phyloP scores from a whole-genome alignment of 768 basidiomycete species.

The Tylopilus subfusipes region DNA sequence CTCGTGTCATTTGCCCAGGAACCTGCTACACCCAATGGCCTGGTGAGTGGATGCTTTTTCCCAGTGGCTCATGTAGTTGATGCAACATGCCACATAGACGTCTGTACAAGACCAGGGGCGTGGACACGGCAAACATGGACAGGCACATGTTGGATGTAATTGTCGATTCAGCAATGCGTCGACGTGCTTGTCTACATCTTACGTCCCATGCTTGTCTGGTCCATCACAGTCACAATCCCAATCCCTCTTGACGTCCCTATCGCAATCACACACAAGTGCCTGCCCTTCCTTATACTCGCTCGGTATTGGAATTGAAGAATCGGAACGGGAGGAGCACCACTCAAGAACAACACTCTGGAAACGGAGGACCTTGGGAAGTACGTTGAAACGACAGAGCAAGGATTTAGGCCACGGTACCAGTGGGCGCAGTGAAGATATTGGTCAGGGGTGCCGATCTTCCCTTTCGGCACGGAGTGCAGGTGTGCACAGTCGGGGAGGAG shows the following conservation, averaged over 20 bases:
- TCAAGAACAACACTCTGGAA: constrained; percentile 20
- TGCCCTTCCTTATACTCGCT: constrained; percentile 20
- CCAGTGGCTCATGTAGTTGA: neutral
- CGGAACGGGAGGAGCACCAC: constrained; percentile 20
- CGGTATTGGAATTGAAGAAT: constrained; percentile 23
- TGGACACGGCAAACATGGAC: neutral
- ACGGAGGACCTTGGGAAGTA: constrained; percentile 10
- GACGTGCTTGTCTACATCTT: constrained; percentile 13
- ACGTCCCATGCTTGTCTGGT: constrained; percentile 18
- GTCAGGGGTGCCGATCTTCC: neutral
- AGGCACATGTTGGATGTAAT: no score
- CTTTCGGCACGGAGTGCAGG: neutral
- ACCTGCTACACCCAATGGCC: neutral
- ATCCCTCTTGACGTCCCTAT: constrained; percentile 9
- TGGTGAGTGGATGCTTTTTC: constrained; percentile 4
- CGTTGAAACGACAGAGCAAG: constrained; percentile 7
- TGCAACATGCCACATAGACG: constrained; percentile 2
- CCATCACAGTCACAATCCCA: constrained; percentile 20
- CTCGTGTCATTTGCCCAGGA: neutral
- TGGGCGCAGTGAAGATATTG: neutral
- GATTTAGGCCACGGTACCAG: neutral
- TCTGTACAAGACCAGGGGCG: constrained; percentile 1
- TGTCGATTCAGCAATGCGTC: no score
- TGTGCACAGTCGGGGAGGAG: neutral
- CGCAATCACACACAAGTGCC: constrained; percentile 16